phyloP scores from a whole-genome alignment of 495 filamentous ascomycete species.

The Neurospora pannonica region DNA sequence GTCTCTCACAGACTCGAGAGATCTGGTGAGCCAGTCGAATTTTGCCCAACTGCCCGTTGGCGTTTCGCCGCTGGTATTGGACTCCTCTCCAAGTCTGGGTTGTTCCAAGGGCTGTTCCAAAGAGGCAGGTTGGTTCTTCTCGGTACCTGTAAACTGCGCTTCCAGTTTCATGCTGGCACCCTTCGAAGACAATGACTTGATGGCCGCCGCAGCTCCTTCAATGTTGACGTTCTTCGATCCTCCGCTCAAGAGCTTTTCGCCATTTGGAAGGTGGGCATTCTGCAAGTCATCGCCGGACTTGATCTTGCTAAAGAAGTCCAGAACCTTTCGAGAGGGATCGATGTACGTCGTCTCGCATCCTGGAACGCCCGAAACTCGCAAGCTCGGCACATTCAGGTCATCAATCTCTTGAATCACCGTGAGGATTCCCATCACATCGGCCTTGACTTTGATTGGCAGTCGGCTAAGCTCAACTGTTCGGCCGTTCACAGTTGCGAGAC shows the following conservation, averaged over 20 bases:
- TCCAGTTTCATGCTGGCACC: background rate
- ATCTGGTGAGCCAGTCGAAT: background rate
- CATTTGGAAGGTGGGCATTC: background rate
- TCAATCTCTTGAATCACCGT: background rate
- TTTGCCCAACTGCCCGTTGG: background rate
- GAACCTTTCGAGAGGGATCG: background rate
- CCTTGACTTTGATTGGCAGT: background rate
- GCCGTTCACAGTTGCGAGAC: background rate
- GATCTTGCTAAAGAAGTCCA: background rate
- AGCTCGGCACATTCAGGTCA: background rate
- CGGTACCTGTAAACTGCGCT: background rate
- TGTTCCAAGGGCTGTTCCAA: background rate
- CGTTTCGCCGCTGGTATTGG: accelerated
- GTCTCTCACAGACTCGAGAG: background rate
- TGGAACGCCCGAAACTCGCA: background rate
- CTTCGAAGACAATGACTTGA: background rate
- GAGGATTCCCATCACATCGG: background rate
- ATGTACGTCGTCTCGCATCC: background rate
- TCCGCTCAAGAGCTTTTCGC: background rate
- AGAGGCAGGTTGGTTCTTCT: background rate
- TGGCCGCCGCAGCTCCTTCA: background rate
- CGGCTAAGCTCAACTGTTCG: background rate
- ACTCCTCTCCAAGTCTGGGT: background rate
- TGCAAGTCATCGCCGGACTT: background rate
- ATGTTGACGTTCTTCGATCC: background rate